Evolutionary conservation across 306 rosid genomes (phyloP).

Genomic region (Malus domestica): DNA sequence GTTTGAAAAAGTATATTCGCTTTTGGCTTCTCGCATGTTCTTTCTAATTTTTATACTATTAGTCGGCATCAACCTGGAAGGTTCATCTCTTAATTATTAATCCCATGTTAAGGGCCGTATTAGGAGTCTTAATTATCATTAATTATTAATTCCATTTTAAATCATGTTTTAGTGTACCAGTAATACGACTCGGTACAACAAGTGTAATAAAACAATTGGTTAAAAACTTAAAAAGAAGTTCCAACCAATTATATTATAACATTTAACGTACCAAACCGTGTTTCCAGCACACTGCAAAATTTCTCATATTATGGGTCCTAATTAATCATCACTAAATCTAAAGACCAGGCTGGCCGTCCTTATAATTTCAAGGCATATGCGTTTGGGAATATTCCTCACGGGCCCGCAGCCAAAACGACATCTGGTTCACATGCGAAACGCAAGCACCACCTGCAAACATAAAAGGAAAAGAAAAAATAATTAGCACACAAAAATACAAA

Average conservation of each 20-base stretch:
- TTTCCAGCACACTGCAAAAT: too few species aligned
- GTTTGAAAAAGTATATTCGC: not conserved
- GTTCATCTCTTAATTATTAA: not conserved
- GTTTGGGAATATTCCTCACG: not conserved
- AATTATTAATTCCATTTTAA: not conserved
- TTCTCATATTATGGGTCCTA: not conserved
- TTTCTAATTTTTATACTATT: not conserved
- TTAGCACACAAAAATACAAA: not conserved
- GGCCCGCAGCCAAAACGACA: constrained; percentile 4
- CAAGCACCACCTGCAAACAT: constrained; percentile 30
- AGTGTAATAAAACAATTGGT: too few species aligned
- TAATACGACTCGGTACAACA: not conserved
- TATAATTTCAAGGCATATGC: constrained; percentile 6
- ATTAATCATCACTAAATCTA: not conserved
- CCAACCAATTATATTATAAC: too few species aligned
- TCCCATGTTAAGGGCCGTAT: too few species aligned
- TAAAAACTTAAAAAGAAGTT: too few species aligned
- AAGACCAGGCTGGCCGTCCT: not conserved
- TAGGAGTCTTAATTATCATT: not conserved
- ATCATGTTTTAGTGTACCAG: too few species aligned
- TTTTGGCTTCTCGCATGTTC: not conserved
- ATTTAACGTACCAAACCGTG: too few species aligned
- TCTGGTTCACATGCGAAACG: not conserved
- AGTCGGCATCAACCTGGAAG: not conserved
- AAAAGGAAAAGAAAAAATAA: not conserved